Evolutionary conservation across 2,329 filamentous ascomycete genomes (phyloP), one percentile per base, ranked within the genome.

Genomic region (Gliomastix tumulicola): DNA sequence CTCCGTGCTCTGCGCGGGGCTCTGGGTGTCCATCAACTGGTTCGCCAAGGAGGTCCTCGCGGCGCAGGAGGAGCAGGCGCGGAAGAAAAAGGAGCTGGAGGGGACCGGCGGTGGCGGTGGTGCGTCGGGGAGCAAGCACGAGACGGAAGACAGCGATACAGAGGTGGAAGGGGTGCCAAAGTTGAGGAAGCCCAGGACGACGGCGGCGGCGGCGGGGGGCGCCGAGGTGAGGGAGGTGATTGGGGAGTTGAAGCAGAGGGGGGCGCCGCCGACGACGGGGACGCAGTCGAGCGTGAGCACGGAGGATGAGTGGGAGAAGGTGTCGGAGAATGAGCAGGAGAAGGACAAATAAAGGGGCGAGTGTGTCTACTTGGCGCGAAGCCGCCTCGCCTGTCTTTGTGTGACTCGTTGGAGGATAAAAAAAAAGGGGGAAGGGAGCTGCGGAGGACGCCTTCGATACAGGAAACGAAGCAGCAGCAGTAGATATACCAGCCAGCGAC

Each of bases 1-100:
- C 6, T 94, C 87, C 11, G 52, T 81, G 40, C 69, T 98, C 9
- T 87, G 79, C 44, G 89, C 67, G 21, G 84, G 85, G 5, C 71
- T 97, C 23, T 98, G 92, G 92, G 88, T 77, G 68, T 79, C 84
- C 39, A 89, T 97, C 65, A 97, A 97, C 73, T 98, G 92, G 92
- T 97, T 98, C 55, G 88, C 87, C 38, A 65, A 65, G 32, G 90
- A 79, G 64, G 56, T 79, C 34, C 63, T 62, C 42, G 54, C 56
- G 34, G 65, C 65, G 25, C 56, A 63, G 49, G 49, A 41, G 57
- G 66, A 66, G 41, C 53, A 60, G 43, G 56, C 56, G 34, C 46
- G 51, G 23, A 59, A 61, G 17, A 54, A 57, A 49, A 34, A 54
- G 49, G 45, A 44, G 45, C 39, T 48, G 39, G 32, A n/a, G n/a